These are phyloP conservation scores for Caryocar brasiliense DNA, from an alignment of 441 rosid genomes.

Conservation along the genomic window DNA sequence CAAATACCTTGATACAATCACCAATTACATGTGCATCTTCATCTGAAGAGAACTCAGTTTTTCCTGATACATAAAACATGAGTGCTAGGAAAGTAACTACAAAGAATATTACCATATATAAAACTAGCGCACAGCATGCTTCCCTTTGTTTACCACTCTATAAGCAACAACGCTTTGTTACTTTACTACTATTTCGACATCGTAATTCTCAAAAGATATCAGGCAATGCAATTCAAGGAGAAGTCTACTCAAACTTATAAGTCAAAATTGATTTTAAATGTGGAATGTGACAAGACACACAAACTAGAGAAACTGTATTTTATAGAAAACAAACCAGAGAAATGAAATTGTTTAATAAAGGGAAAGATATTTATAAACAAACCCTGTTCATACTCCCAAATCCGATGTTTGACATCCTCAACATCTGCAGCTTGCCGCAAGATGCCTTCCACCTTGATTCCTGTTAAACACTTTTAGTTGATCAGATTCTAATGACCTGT, in stretches of 20 bases:
- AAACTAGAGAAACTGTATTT: constrained; percentile 1
- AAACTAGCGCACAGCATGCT: constrained; percentile 4
- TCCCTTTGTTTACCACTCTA: background rate
- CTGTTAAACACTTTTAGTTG: constrained; percentile 34
- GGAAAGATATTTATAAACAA: constrained; percentile 14
- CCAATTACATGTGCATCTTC: constrained; percentile 94
- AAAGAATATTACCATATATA: background rate
- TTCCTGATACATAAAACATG: constrained; percentile 47
- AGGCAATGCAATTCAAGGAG: background rate
- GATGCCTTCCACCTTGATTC: constrained; percentile 83
- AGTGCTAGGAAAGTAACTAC: background rate
- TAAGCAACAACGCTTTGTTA: background rate
- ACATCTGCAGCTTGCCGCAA: constrained; percentile 98
- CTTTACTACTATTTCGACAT: background rate
- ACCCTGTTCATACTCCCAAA: constrained; percentile 94
- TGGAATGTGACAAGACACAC: constrained; percentile 1
- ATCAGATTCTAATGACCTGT: constrained; percentile 14
- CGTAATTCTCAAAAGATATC: background rate
- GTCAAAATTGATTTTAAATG: background rate
- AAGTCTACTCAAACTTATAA: background rate
- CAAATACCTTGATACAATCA: constrained; percentile 85
- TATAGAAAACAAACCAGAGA: constrained; percentile 4
- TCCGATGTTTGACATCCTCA: constrained; percentile 84
- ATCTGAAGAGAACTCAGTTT: constrained; percentile 47
- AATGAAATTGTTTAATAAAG: background rate